Evolutionary conservation across 78 protist genomes (phyloP).

Genomic region (Dictyostelium capitatum): DNA sequence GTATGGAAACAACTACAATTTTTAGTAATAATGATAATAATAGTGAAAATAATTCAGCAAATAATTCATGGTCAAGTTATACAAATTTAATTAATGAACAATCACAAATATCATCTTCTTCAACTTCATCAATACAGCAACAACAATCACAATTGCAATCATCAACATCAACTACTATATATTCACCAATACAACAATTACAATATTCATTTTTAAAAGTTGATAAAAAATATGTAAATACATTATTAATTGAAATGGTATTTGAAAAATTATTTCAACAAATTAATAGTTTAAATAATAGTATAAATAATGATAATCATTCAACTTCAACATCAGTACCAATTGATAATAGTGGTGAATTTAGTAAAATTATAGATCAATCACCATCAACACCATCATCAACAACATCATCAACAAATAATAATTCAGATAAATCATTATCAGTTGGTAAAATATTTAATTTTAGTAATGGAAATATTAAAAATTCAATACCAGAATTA

Average conservation of each 20-base stretch:
- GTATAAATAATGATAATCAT: not conserved
- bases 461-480: not conserved
- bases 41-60: not conserved
- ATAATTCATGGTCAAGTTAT: slow-evolving; percentile 44
- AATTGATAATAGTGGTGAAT: not conserved
- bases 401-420: not conserved
- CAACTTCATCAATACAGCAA: not conserved
- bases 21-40: not conserved
- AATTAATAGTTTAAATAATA: not conserved
- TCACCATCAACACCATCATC: not conserved
- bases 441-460: slow-evolving; percentile 8
- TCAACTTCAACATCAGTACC: not conserved
- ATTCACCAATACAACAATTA: not conserved
- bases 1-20: not conserved
- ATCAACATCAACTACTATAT: not conserved
- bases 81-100: not conserved
- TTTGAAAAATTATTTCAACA: slow-evolving; percentile 21
- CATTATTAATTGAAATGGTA: slow-evolving; percentile 26
- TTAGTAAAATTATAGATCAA: not conserved
- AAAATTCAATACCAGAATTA: slow-evolving; percentile 40
- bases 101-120: not conserved
- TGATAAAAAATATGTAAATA: slow-evolving; percentile 50
- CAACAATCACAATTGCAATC: not conserved
- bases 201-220: not conserved
- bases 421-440: slow-evolving; percentile 7